Evolutionary conservation across 1,284 basidiomycete species (phyloP).

Genomic region (Taiwanofungus camphoratus): DNA sequence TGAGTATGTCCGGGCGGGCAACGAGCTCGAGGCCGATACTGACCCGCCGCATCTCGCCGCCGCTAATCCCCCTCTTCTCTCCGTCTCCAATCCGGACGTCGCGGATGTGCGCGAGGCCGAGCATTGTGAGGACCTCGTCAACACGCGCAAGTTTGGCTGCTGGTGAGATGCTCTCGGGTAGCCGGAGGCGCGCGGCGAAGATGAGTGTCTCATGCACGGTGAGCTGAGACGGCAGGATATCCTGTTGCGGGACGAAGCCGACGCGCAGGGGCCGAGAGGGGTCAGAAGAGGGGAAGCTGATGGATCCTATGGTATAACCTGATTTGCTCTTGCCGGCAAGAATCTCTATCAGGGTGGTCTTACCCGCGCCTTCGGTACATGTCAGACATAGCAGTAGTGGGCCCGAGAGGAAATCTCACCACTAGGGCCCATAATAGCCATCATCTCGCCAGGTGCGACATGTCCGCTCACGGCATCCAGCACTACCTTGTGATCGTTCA

Average conservation of each 20-base stretch:
- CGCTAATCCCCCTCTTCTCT: slow-evolving; percentile 76
- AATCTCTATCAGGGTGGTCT: slow-evolving; percentile 92
- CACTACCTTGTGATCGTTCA: slow-evolving; percentile 58
- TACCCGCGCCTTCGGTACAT: slow-evolving; percentile 65
- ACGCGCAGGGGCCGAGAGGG: slow-evolving; percentile 41
- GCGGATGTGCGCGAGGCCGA: slow-evolving; percentile 70
- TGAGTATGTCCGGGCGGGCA: slow-evolving; percentile 72
- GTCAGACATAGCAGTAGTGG: neutral
- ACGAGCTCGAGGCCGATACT: slow-evolving; percentile 83
- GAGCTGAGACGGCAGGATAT: slow-evolving; percentile 72
- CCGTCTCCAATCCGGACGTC: slow-evolving; percentile 77
- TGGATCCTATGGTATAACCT: slow-evolving; percentile 60
- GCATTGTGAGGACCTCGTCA: slow-evolving; percentile 62
- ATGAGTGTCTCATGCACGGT: slow-evolving; percentile 81
- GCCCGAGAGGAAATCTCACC: slow-evolving; percentile 37
- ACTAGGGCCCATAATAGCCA: slow-evolving; percentile 84
- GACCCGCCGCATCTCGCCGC: slow-evolving; percentile 81
- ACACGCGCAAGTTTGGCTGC: slow-evolving; percentile 66
- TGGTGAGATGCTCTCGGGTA: slow-evolving; percentile 76
- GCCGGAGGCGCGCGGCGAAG: slow-evolving; percentile 78
- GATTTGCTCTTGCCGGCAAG: slow-evolving; percentile 90
- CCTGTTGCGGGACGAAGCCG: slow-evolving; percentile 84
- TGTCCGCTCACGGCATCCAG: slow-evolving; percentile 65
- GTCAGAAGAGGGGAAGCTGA: slow-evolving; percentile 45
- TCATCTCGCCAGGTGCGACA: slow-evolving; percentile 74